Conservation (phyloP, 108 stramenopile species). For the Discostella stelligeroides region DNA sequence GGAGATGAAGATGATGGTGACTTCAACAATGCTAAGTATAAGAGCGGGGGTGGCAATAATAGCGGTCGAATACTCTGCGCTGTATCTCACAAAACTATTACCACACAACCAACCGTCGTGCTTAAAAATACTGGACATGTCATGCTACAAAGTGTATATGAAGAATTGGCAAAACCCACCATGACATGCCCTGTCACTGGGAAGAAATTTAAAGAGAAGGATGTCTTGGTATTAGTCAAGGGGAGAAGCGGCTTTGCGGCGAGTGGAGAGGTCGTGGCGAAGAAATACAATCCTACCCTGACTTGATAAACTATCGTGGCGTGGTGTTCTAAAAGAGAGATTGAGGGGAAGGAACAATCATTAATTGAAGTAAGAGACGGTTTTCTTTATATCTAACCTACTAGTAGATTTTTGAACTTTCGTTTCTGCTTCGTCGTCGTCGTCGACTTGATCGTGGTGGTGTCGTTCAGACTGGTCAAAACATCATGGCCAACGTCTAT, state of each 20-base stretch:
- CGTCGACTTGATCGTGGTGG: neutral
- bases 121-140: constrained; percentile 76
- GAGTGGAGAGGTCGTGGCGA: constrained; percentile 62
- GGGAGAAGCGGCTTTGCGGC: constrained; percentile 82
- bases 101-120: constrained; percentile 71
- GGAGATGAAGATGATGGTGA: neutral
- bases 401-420: constrained; percentile 27
- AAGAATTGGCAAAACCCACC: constrained; percentile 57
- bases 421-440: constrained; percentile 17
- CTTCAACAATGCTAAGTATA: neutral
- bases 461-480: neutral
- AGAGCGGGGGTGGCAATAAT: neutral
- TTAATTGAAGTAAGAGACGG: too few relatives aligned
- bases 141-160: constrained; percentile 69
- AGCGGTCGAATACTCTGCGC: constrained; percentile 58
- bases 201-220: constrained; percentile 66
- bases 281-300: constrained; percentile 76
- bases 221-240: constrained; percentile 69
- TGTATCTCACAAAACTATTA: constrained; percentile 80
- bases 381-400: neutral
- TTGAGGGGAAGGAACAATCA: neutral
- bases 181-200: constrained; percentile 80
- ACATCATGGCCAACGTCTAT: neutral
- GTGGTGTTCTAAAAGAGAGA: too few relatives aligned
- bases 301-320: constrained; percentile 41